Evolutionary conservation across 495 filamentous ascomycete genomes (phyloP).

Genomic region (Ascobolus immersus): DNA sequence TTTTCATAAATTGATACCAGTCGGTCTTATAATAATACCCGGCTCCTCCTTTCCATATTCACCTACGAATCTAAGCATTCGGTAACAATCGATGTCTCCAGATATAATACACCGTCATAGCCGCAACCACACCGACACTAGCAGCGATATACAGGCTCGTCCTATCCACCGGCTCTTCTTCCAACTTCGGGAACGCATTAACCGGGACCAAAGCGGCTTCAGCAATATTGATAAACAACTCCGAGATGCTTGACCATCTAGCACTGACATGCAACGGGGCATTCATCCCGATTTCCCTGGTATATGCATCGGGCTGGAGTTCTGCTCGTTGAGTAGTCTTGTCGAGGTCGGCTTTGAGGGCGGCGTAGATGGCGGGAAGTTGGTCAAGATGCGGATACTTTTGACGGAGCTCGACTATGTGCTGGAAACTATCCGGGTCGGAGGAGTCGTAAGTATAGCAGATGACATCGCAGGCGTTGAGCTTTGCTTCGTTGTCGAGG

Average conservation of each 20-base stretch:
- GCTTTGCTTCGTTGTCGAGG: conserved; percentile 66
- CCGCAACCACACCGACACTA: conserved; percentile 55
- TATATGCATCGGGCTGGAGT: conserved; percentile 80
- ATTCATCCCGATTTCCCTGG: conserved; percentile 48
- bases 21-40: too few relatives aligned
- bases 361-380: conserved; percentile 69
- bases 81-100: too few relatives aligned
- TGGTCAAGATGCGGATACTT: conserved; percentile 62
- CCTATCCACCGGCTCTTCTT: conserved; percentile 59
- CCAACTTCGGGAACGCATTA: conserved; percentile 59
- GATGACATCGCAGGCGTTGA: conserved; percentile 81
- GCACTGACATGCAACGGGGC: conserved; percentile 82
- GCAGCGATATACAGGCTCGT: conserved; percentile 64
- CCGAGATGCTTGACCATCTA: conserved; percentile 69
- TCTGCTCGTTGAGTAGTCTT: conserved; percentile 82
- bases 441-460: conserved; percentile 94
- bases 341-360: conserved; percentile 79
- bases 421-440: conserved; percentile 78
- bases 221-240: conserved; percentile 70
- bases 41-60: too few relatives aligned
- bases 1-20: too few relatives aligned
- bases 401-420: conserved; percentile 52
- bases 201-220: conserved; percentile 78
- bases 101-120: conserved; percentile 28
- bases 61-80: too few relatives aligned